These are phyloP conservation scores for Teratosphaeria pseudoeucalypti DNA, from an alignment of 2,329 filamentous ascomycete species.

Conservation along the genomic window DNA sequence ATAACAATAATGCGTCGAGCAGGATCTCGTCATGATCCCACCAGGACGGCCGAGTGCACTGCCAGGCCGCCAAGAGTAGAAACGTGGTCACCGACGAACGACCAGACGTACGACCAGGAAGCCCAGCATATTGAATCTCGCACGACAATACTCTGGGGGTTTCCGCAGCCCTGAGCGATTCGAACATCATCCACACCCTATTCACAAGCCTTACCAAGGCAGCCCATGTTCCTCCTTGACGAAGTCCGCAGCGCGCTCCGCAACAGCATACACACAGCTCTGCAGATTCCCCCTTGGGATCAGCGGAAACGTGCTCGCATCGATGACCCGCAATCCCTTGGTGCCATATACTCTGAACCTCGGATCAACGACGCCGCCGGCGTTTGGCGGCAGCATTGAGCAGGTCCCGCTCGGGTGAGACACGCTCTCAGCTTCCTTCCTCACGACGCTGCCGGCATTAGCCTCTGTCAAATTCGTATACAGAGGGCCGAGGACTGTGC, in stretches of 20 bases:
- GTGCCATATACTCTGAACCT: conserved; percentile 16
- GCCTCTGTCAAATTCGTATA: conserved; percentile 29
- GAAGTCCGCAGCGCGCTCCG: conserved; percentile 24
- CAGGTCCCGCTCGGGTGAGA: conserved; percentile 25
- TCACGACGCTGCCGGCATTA: conserved; percentile 14
- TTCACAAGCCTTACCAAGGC: background rate
- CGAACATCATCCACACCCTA: too few species aligned
- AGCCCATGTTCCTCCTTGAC: conserved; percentile 20
- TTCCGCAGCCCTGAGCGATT: too few species aligned
- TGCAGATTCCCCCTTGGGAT: conserved; percentile 20
- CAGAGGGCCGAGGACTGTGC: conserved; percentile 22
- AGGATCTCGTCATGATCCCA: too few species aligned
- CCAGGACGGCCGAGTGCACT: too few species aligned
- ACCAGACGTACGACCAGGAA: too few species aligned
- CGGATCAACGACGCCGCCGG: conserved; percentile 17
- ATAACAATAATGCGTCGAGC: too few species aligned
- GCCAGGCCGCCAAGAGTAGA: background rate
- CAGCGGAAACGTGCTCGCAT: conserved; percentile 20
- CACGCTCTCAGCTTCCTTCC: conserved; percentile 20
- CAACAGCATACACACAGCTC: conserved; percentile 21
- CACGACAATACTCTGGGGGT: background rate
- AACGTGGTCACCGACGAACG: too few species aligned
- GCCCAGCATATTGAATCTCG: too few species aligned
- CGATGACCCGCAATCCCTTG: conserved; percentile 16
- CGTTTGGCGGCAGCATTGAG: conserved; percentile 14